Base-by-base conservation (phyloP, 768 basidiomycete genomes). In the Pleurotus platypus region DNA sequence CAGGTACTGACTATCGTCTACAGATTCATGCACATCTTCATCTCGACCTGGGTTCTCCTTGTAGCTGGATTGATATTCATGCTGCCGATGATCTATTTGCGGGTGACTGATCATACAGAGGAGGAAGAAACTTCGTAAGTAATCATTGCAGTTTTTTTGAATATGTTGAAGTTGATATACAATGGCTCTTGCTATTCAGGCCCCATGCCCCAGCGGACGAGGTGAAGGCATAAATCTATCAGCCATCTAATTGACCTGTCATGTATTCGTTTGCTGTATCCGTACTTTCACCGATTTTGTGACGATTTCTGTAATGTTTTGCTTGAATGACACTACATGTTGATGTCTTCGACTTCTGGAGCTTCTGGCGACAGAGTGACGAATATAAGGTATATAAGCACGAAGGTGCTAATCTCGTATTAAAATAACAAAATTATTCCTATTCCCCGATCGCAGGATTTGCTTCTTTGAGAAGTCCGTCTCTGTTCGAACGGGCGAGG, bases 391-490 rank as follows among this genome's bases (percentile, higher is more conserved):
- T 26, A 26, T 26, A 26, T 26, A 26, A 5, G 4, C 24, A 26
- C 24, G 24, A 5, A 26, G 24, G 5, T 26, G 8, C 30, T 24
- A 49, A 24, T 35, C 16, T 49, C 38, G 39, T 37, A 80, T 51
- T 4, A 75, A 50, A 37, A 94, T 82, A 59, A 75, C 75, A 64
- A 94, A 95, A 69, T 94, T 95, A 66, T 95, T 94, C 63, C 88
- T 78, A 66, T 81, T 76, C 2, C 91, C 91, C 58, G 78, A 73
- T n/a, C 82, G 76, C 56, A 90, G 70, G 2, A 84, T 74, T 0
- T 53, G 63, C 69, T 91, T 93, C 72, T 75, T 86, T 35, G 63
- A 42, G 58, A 85, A 86, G 0, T 57, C 59, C 3, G 60, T 58
- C 11, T 63, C 62, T 27, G 58, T 56, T 13, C 53, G 43, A 11